These are phyloP conservation scores for Phytomonas sp. DNA, from an alignment of 208 protist genomes.

Conservation along the genomic window DNA sequence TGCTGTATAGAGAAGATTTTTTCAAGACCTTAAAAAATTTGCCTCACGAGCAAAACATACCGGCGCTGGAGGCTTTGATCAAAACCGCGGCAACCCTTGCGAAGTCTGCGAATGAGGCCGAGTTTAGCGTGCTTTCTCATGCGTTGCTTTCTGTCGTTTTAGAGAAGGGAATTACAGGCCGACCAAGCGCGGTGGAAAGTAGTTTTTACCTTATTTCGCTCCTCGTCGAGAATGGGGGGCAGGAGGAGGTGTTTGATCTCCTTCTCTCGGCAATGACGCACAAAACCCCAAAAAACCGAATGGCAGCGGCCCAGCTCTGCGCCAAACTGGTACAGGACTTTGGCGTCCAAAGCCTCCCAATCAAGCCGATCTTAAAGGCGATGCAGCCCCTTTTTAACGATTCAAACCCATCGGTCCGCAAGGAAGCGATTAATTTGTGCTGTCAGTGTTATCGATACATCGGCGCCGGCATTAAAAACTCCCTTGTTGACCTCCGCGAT, in stretches of 20 bases:
- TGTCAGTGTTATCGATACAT: constrained; percentile 84
- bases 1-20: constrained; percentile 20
- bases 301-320: constrained; percentile 40
- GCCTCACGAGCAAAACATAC: constrained; percentile 38
- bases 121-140: constrained; percentile 29
- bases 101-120: constrained; percentile 15
- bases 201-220: constrained; percentile 36
- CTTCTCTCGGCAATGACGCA: constrained; percentile 43
- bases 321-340: constrained; percentile 57
- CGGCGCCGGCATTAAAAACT: constrained; percentile 56
- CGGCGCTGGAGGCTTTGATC: constrained; percentile 58
- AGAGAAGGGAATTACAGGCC: constrained; percentile 76
- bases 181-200: constrained; percentile 44
- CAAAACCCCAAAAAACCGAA: constrained; percentile 54
- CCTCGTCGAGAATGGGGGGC: constrained; percentile 41
- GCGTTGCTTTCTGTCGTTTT: constrained; percentile 29
- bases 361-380: constrained; percentile 57
- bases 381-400: constrained; percentile 83
- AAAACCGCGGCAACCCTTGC: constrained; percentile 35
- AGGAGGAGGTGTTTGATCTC: constrained; percentile 36
- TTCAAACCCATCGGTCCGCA: constrained; percentile 61
- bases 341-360: constrained; percentile 48
- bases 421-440: constrained; percentile 56
- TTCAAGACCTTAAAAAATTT: constrained; percentile 32
- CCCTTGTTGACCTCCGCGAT: constrained; percentile 71